A percentile compares a stretch with the other conserved stretches of the same genome.
These are phyloP conservation scores for Trichophyton equinum DNA, from an alignment of 2,329 filamentous ascomycete species.

Conservation along the genomic window DNA sequence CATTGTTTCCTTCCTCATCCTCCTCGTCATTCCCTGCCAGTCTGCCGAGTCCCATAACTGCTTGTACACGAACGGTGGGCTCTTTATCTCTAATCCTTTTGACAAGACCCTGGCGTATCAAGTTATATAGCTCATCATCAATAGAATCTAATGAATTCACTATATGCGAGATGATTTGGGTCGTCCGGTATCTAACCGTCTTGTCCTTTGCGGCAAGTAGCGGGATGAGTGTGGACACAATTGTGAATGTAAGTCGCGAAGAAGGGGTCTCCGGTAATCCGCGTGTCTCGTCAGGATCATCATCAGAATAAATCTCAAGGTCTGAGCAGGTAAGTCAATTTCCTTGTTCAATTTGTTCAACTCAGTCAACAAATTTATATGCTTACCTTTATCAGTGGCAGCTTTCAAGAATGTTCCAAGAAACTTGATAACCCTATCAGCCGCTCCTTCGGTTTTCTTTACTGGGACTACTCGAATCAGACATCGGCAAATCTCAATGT, in stretches of 20 bases:
- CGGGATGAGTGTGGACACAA: slow-evolving; percentile 62
- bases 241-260: slow-evolving; percentile 59
- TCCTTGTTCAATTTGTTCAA: background rate
- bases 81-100: slow-evolving; percentile 91
- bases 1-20: slow-evolving; percentile 58
- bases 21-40: slow-evolving; percentile 61
- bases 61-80: slow-evolving; percentile 79
- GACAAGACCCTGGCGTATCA: slow-evolving; percentile 63
- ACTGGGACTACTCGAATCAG: slow-evolving; percentile 70
- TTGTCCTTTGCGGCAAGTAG: slow-evolving; percentile 84
- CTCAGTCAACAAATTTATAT: background rate
- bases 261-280: slow-evolving; percentile 72
- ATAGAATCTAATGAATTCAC: slow-evolving; percentile 87
- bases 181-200: slow-evolving; percentile 75
- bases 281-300: slow-evolving; percentile 55
- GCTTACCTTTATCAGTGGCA: slow-evolving; percentile 44
- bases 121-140: slow-evolving; percentile 80
- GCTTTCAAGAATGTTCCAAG: slow-evolving; percentile 74
- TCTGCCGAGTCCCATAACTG: slow-evolving; percentile 76
- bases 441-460: slow-evolving; percentile 82
- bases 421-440: slow-evolving; percentile 76
- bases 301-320: slow-evolving; percentile 49
- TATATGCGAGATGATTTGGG: slow-evolving; percentile 79
- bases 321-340: slow-evolving; percentile 34
- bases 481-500: slow-evolving; percentile 70